These are phyloP conservation scores for Wickerhamiella spandovensis DNA, from an alignment of 805 yeast species.

Conservation along the genomic window DNA sequence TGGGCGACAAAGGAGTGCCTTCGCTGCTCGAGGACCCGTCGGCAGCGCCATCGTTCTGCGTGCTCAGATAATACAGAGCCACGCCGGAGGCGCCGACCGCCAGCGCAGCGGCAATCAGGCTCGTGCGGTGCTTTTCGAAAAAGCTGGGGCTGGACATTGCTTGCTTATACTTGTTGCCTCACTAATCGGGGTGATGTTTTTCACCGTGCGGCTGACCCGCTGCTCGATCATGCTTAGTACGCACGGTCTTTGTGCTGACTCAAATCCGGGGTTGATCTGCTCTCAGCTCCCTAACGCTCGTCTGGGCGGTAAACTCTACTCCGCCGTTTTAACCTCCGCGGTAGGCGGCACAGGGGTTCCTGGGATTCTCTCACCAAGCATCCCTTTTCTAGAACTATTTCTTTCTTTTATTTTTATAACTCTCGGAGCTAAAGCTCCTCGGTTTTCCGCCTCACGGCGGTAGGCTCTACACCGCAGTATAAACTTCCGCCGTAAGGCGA, in stretches of 20 bases:
- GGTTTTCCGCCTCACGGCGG: too few species aligned
- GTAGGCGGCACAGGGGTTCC: too few species aligned
- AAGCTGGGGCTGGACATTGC: slow-evolving; percentile 17
- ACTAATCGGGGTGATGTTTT: neutral
- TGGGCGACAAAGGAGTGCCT: slow-evolving; percentile 9
- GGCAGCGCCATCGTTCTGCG: slow-evolving; percentile 12
- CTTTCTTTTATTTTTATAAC: too few species aligned
- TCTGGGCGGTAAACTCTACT: too few species aligned
- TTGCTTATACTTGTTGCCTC: neutral
- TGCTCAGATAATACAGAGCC: slow-evolving; percentile 35
- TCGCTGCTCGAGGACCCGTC: slow-evolving; percentile 20
- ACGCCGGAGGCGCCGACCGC: slow-evolving; percentile 54
- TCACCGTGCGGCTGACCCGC: neutral
- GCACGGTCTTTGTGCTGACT: neutral
- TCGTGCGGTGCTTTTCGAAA: slow-evolving; percentile 44
- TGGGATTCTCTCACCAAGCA: too few species aligned
- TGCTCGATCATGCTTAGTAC: neutral
- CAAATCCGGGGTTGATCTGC: neutral
- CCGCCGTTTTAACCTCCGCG: too few species aligned
- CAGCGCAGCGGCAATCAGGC: slow-evolving; percentile 47
- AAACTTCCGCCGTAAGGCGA: too few species aligned
- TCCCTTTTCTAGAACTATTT: too few species aligned
- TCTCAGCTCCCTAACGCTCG: too few species aligned
- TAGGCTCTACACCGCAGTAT: too few species aligned
- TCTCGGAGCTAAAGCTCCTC: too few species aligned